Percentiles rank a stretch among this genome's conserved stretches.
These are phyloP conservation scores for Thamnidium elegans DNA, from an alignment of 192 early-diverging fungal species.

Conservation along the genomic window DNA sequence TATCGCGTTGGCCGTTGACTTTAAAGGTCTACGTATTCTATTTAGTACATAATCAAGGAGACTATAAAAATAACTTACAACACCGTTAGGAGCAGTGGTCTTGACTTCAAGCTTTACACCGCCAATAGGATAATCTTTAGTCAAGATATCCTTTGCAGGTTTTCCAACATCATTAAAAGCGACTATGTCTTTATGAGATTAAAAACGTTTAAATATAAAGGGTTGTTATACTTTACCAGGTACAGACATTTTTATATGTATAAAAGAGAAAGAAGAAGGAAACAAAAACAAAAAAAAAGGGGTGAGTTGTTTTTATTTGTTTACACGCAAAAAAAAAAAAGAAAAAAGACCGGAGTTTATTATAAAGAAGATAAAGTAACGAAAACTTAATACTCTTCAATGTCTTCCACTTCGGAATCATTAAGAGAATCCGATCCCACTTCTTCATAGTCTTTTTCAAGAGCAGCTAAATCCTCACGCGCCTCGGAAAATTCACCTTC, in stretches of 20 bases:
- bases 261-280: neutral
- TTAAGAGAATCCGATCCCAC: constrained; percentile 94
- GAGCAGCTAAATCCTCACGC: constrained; percentile 98
- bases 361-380: neutral
- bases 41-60: too few relatives aligned
- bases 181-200: constrained; percentile 40
- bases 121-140: constrained; percentile 96
- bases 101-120: constrained; percentile 96
- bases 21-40: constrained; percentile 77
- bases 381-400: constrained; percentile 20
- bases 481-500: constrained; percentile 99
- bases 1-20: constrained; percentile 89
- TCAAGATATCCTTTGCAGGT: constrained; percentile 88
- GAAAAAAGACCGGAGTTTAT: too few relatives aligned
- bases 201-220: neutral
- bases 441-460: constrained; percentile 99
- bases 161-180: constrained; percentile 94
- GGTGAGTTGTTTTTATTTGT: too few relatives aligned
- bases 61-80: too few relatives aligned
- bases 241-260: constrained; percentile 19
- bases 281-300: neutral
- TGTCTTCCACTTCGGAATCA: constrained; percentile 75
- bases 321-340: too few relatives aligned
- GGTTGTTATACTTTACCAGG: constrained; percentile 17
- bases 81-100: constrained; percentile 93